A percentile compares a stretch with the other conserved stretches of the same genome.
phyloP scores from a whole-genome alignment of 2,329 filamentous ascomycete species.

The Apiospora aurea region DNA sequence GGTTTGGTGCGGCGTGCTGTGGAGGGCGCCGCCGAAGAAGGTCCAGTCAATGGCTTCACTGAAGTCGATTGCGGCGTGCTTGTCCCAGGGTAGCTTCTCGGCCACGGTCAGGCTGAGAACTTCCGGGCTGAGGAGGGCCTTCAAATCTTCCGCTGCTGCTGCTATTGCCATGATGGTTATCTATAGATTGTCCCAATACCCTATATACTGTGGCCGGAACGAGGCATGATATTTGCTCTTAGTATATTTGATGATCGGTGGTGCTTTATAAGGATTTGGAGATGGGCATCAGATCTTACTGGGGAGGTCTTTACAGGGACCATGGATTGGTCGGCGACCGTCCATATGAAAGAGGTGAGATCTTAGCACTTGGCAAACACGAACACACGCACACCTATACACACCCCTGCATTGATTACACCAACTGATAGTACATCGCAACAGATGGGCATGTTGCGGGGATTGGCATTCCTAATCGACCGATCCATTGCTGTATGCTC shows the following conservation, averaged over 20 bases:
- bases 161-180: conserved; percentile 17
- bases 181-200: background rate
- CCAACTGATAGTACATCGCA: background rate
- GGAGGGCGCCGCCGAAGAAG: conserved; percentile 25
- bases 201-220: background rate
- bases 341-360: background rate
- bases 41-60: conserved; percentile 27
- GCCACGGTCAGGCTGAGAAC: conserved; percentile 31
- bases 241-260: background rate
- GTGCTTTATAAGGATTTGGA: background rate
- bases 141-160: conserved; percentile 22
- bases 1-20: background rate
- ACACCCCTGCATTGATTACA: background rate
- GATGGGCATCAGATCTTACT: background rate
- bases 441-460: background rate
- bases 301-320: background rate
- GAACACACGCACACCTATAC: background rate
- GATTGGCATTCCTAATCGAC: background rate
- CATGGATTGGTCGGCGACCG: background rate
- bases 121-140: conserved; percentile 30
- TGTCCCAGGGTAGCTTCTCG: conserved; percentile 28
- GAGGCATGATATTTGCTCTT: background rate
- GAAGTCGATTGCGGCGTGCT: conserved; percentile 32
- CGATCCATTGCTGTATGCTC: background rate
- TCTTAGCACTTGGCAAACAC: background rate